Evolutionary conservation across 495 filamentous ascomycete species (phyloP), one percentile per base, ranked within the genome.

Genomic region (Neurospora sp.): DNA sequence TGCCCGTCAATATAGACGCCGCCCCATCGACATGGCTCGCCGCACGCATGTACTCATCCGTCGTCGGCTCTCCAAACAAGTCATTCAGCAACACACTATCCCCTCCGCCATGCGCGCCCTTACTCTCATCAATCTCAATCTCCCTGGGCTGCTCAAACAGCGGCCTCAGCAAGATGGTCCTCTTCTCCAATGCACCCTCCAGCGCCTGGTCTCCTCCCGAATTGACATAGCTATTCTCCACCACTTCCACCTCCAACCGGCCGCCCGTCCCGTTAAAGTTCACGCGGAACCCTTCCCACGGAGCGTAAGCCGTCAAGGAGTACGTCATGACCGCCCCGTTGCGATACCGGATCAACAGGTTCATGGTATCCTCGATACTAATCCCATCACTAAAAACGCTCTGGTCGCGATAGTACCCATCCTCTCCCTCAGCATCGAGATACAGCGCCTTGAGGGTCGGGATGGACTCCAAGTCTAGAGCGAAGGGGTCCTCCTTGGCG

Each of bases 281-380:
- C 27, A 83, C 82, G 39, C 83, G 76, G 76, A 85, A 84, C 31
- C 84, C 84, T 72, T 86, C 84, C 83, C 83, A 85, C 35, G 84
- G 84, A 70, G 84, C 82, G 66, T 86, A 86, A 69, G 84, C 84
- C 7, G 83, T 84, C 72, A 85, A 71, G 70, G 81, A 83, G 72
- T 85, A 86, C 39, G 84, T 84, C 75, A 86, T 73, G 72, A 89
- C 84, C 1, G 84, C 85, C 2, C 85, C 85, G 72, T 83, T 85
- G 12, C 82, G 81, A 74, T 90, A 90, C 76, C 84, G 80, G 70
- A 90, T 86, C 72, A 89, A 79, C 70, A 89, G 77, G 44, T 85
- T 86, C 87, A 89, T 88, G 5, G 86, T 89, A 73, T 89, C 87
- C 77, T 90, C 87, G 73, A 89, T 89, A 74, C 82, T 88, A 71